phyloP scores from a whole-genome alignment of 805 yeast species.

The Myxozyma lipomycoides region DNA sequence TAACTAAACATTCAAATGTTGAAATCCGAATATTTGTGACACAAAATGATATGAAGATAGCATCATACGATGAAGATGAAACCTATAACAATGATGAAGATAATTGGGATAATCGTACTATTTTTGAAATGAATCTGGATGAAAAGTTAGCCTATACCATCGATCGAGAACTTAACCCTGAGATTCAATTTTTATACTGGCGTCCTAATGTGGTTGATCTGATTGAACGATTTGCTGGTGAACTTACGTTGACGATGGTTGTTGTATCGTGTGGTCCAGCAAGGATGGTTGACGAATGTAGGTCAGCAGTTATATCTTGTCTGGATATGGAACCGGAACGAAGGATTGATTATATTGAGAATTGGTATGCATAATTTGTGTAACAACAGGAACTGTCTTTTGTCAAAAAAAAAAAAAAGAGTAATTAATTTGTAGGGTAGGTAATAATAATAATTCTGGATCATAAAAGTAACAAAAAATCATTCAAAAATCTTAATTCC shows the following conservation, averaged over 20 bases:
- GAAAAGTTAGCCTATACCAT: not conserved
- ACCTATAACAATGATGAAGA: not conserved
- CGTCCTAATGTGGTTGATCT: conserved; percentile 4
- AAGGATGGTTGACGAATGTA: conserved; percentile 52
- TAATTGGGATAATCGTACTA: conserved; percentile 39
- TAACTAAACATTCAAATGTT: conserved; percentile 1
- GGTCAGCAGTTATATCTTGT: conserved; percentile 47
- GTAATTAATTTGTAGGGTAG: too few relatives aligned
- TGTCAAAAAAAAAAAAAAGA: too few relatives aligned
- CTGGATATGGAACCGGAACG: conserved; percentile 41
- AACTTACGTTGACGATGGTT: conserved; percentile 34
- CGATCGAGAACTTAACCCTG: not conserved
- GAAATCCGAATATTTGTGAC: conserved; percentile 14
- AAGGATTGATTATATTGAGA: conserved; percentile 70
- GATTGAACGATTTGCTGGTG: conserved; percentile 4
- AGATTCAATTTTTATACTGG: not conserved
- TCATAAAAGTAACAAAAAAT: too few relatives aligned
- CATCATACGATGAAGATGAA: conserved; percentile 5
- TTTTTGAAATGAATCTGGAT: conserved; percentile 23
- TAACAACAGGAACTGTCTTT: too few relatives aligned
- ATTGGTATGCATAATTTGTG: too few relatives aligned
- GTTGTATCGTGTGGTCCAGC: conserved; percentile 64
- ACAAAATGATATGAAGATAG: conserved; percentile 17
- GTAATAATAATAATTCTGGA: too few relatives aligned
- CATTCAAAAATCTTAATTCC: not conserved